These are phyloP conservation scores for Talaromyces sp. DNA, from an alignment of 2,329 filamentous ascomycete genomes.

Conservation along the genomic window DNA sequence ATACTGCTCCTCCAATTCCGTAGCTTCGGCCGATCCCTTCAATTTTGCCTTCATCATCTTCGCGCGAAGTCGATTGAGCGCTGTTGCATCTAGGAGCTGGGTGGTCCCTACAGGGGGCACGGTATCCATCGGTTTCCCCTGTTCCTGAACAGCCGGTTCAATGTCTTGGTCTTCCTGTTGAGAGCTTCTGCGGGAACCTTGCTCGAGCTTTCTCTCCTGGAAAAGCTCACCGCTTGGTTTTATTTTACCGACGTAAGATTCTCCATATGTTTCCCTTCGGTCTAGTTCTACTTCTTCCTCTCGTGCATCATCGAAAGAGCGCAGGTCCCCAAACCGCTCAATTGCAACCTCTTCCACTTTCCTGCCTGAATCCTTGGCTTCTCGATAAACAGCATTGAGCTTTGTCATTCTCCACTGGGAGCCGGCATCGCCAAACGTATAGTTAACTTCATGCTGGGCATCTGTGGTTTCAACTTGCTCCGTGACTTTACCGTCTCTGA, in stretches of 20 bases:
- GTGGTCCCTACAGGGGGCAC: conserved; percentile 45
- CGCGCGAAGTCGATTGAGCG: conserved; percentile 83
- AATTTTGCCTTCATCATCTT: conserved; percentile 96
- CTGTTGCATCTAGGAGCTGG: conserved; percentile 64
- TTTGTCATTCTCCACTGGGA: conserved; percentile 97
- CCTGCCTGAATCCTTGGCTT: conserved; percentile 68
- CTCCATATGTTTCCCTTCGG: conserved; percentile 73
- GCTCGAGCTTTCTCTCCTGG: conserved; percentile 64
- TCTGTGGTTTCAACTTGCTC: conserved; percentile 52
- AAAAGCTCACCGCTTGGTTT: conserved; percentile 86
- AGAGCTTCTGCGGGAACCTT: conserved; percentile 43
- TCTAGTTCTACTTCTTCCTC: conserved; percentile 93
- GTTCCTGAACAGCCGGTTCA: conserved; percentile 36
- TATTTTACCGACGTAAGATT: conserved; percentile 76
- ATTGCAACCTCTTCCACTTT: conserved; percentile 75
- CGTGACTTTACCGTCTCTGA: conserved; percentile 53
- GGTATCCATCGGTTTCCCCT: conserved; percentile 57
- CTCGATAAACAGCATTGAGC: conserved; percentile 75
- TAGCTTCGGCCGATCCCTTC: conserved; percentile 67
- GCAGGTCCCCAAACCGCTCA: conserved; percentile 74
- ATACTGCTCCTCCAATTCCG: conserved; percentile 77
- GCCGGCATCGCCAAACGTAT: conserved; percentile 83
- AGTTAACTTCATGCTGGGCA: conserved; percentile 61
- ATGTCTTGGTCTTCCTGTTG: conserved; percentile 26
- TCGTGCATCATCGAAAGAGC: conserved; percentile 83